A percentile compares a stretch with the other conserved stretches of the same genome.
Conservation (phyloP, 441 rosid species). For the Erodium moschatum region DNA sequence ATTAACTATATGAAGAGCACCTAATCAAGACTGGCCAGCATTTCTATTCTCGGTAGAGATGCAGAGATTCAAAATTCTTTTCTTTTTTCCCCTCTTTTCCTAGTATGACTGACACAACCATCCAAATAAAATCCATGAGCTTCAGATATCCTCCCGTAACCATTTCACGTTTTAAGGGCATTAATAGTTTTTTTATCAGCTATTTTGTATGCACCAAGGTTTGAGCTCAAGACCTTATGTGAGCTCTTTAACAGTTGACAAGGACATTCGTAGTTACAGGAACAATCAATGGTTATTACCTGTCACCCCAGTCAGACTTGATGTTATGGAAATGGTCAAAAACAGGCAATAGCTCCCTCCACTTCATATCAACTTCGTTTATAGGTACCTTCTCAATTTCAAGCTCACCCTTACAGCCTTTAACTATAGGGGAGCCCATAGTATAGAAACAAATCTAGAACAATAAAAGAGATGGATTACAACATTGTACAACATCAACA, state of each 20-base stretch:
- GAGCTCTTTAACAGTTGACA: no score
- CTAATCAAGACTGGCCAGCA: background rate
- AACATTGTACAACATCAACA: conserved; percentile 5
- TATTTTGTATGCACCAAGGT: no score
- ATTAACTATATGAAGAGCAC: background rate
- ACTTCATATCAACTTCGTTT: conserved; percentile 58
- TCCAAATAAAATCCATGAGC: conserved; percentile 3
- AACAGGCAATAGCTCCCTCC: conserved; percentile 33
- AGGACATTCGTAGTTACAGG: background rate
- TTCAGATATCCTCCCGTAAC: background rate
- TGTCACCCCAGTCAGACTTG: conserved; percentile 51
- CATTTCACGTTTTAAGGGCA: background rate
- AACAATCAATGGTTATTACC: conserved; percentile 32
- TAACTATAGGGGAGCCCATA: conserved; percentile 31
- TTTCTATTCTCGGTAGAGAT: background rate
- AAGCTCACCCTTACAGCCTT: conserved; percentile 35
- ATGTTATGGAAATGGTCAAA: conserved; percentile 63
- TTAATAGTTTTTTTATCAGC: no score
- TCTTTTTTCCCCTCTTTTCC: background rate
- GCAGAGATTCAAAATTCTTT: background rate
- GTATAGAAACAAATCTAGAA: conserved; percentile 56
- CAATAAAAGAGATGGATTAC: conserved; percentile 18
- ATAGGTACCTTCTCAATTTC: conserved; percentile 59
- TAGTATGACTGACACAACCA: conserved; percentile 10
- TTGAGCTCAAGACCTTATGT: no score